A percentile compares a stretch with the other conserved stretches of the same genome.
Conservation (phyloP, 148 eudicot genomes). For the Heliamphora exappendiculata region DNA sequence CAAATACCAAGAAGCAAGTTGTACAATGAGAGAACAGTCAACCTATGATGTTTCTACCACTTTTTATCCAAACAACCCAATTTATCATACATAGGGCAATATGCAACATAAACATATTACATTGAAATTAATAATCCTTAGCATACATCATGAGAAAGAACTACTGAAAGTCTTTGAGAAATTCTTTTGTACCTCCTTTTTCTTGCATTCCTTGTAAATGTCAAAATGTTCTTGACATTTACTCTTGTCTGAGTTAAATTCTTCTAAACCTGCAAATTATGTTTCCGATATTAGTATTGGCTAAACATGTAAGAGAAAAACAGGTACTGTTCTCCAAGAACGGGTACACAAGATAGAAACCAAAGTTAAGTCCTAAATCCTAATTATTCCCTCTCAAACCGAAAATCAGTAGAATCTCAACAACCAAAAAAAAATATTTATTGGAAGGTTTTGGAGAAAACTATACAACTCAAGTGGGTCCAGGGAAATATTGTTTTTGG, state of each 20-base stretch:
- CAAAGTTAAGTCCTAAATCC: not conserved
- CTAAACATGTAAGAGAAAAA: not conserved
- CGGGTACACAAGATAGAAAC: not conserved
- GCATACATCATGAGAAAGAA: not conserved
- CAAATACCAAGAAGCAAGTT: not conserved
- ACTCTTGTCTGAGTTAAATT: conserved; percentile 61
- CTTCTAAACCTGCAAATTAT: conserved; percentile 64
- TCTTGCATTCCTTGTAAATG: conserved; percentile 96
- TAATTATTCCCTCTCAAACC: not conserved
- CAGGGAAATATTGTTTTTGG: no score
- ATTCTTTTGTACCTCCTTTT: conserved; percentile 60
- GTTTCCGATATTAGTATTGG: not conserved
- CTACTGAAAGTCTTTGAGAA: not conserved
- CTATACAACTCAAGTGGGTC: no score
- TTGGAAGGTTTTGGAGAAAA: no score
- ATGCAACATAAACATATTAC: not conserved
- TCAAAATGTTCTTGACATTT: conserved; percentile 95
- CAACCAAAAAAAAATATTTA: not conserved
- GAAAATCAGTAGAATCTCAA: not conserved
- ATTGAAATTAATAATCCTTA: not conserved
- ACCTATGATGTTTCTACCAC: not conserved
- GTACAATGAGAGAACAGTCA: not conserved
- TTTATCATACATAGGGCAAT: not conserved
- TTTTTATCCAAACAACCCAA: not conserved
- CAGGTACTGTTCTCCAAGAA: not conserved